A percentile compares a stretch with the other conserved stretches of the same genome.
phyloP scores from a whole-genome alignment of 768 basidiomycete species.

The Hebeloma cylindrosporum region DNA sequence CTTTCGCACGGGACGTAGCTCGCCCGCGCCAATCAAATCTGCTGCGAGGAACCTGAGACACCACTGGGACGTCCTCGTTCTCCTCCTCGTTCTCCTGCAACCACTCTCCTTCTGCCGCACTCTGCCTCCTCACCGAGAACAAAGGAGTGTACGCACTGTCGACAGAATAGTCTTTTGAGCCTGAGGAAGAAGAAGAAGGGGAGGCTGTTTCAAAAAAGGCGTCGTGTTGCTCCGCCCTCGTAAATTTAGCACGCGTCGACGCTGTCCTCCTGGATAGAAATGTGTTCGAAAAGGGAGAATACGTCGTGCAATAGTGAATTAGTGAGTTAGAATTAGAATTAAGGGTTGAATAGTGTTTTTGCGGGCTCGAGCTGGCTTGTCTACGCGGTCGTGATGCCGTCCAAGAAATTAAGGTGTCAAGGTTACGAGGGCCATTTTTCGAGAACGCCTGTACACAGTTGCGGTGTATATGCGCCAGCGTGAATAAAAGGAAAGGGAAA shows the following conservation, averaged over 20 bases:
- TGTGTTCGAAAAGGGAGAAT: neutral
- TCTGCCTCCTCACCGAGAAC: slow-evolving; percentile 6
- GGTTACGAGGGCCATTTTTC: slow-evolving; percentile 8
- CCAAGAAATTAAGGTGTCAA: slow-evolving; percentile 9
- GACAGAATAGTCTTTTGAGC: neutral
- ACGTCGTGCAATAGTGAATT: neutral
- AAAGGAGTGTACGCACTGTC: neutral
- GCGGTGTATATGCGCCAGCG: slow-evolving; percentile 18
- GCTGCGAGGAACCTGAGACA: slow-evolving; percentile 15
- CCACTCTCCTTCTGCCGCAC: slow-evolving; percentile 39
- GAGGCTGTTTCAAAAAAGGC: neutral
- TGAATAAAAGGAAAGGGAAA: slow-evolving; percentile 14
- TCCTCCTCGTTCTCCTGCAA: slow-evolving; percentile 31
- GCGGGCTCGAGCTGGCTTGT: neutral
- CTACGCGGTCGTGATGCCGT: neutral
- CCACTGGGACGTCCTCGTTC: neutral
- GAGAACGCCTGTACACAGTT: slow-evolving; percentile 6
- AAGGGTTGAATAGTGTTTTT: slow-evolving; percentile 4
- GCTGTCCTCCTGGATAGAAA: slow-evolving; percentile 1
- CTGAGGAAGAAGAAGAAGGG: too few species aligned
- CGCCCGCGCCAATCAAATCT: slow-evolving; percentile 67
- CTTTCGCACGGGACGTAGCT: slow-evolving; percentile 44
- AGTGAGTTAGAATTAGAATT: neutral
- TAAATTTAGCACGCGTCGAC: neutral
- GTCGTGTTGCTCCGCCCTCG: neutral